phyloP scores from a whole-genome alignment of 352 stramenopile genomes.

The Phytophthora sojae region DNA sequence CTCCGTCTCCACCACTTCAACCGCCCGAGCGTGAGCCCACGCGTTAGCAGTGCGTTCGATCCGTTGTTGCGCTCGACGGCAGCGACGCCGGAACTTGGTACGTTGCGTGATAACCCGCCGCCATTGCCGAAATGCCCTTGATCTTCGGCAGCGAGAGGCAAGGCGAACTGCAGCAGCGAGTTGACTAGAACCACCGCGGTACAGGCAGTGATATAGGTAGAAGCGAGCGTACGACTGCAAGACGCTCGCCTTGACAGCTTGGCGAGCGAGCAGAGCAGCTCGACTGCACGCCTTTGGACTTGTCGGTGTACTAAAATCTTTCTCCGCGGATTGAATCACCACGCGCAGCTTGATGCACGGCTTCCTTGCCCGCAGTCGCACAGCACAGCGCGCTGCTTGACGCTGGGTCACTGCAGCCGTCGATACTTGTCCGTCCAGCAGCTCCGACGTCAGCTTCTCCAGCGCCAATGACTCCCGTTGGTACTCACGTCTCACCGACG shows the following conservation, averaged over 20 bases:
- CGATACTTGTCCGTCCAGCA: slow-evolving; percentile 8
- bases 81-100: slow-evolving; percentile 22
- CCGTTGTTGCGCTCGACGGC: slow-evolving; percentile 17
- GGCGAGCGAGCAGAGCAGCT: slow-evolving; percentile 15
- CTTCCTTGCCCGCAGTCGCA: slow-evolving; percentile 14
- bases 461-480: slow-evolving; percentile 32
- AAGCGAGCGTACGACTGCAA: slow-evolving; percentile 34
- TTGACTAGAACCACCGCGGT: slow-evolving; percentile 25
- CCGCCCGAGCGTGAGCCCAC: slow-evolving; percentile 15
- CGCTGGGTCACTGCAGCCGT: not conserved
- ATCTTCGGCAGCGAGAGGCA: slow-evolving; percentile 16
- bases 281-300: slow-evolving; percentile 24
- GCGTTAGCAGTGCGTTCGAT: slow-evolving; percentile 8
- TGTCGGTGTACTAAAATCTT: not conserved
- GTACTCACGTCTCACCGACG: slow-evolving; percentile 26
- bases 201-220: slow-evolving; percentile 37
- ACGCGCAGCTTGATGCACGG: slow-evolving; percentile 30
- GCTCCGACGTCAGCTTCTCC: slow-evolving; percentile 26
- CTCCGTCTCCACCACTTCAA: slow-evolving; percentile 36
- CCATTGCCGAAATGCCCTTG: slow-evolving; percentile 25
- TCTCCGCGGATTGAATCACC: not conserved
- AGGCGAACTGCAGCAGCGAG: slow-evolving; percentile 28
- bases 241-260: slow-evolving; percentile 31
- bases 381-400: not conserved
- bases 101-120: slow-evolving; percentile 22